Evolutionary conservation across 192 early-diverging fungal genomes (phyloP).

Genomic region (Backusella mclennaniae): DNA sequence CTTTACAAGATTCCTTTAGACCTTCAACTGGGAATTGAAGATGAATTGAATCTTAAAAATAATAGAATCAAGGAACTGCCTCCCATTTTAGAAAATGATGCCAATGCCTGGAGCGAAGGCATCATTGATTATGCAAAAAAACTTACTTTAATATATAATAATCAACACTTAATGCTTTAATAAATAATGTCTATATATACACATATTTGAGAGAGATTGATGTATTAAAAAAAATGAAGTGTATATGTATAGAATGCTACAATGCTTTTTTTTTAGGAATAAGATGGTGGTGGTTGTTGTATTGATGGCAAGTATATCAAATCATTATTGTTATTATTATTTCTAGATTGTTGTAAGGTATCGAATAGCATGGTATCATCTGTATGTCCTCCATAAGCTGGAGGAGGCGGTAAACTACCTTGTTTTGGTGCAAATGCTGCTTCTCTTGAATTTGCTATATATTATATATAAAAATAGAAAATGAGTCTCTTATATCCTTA

Average conservation of each 20-base stretch:
- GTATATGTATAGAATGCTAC: not conserved
- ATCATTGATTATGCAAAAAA: not conserved
- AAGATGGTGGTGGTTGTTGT: slow-evolving; percentile 6
- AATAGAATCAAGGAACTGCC: not conserved
- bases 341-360: not conserved
- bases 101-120: not conserved
- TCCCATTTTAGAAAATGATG: not conserved
- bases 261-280: not conserved
- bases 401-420: slow-evolving; percentile 62
- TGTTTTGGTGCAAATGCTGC: slow-evolving; percentile 68
- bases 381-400: slow-evolving; percentile 54
- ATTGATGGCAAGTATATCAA: not conserved
- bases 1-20: slow-evolving; percentile 47
- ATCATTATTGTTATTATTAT: not conserved
- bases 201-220: not conserved
- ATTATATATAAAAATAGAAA: not conserved
- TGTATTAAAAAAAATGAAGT: not conserved
- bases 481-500: not conserved
- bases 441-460: slow-evolving; percentile 65
- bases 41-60: slow-evolving; percentile 34
- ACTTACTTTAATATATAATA: not conserved
- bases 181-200: not conserved
- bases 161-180: not conserved
- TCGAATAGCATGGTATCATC: slow-evolving; percentile 21
- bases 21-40: slow-evolving; percentile 44